These are phyloP conservation scores for Phalaenopsis hybrid DNA, from an alignment of 116 monocot genomes.

Conservation along the genomic window DNA sequence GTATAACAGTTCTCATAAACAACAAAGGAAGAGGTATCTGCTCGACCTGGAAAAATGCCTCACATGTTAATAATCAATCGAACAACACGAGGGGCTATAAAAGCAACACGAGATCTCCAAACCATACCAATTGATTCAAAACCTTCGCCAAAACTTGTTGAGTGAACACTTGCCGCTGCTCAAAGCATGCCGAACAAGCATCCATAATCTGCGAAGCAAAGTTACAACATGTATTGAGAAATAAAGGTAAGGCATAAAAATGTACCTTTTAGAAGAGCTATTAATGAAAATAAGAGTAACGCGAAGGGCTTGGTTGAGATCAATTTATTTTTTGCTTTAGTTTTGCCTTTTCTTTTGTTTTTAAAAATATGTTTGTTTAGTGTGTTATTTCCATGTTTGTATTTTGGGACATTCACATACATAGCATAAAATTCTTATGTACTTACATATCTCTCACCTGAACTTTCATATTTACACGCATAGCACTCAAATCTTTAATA, in stretches of 20 bases:
- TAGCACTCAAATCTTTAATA: too few species aligned
- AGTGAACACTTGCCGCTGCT: slow-evolving; percentile 73
- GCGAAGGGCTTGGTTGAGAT: too few species aligned
- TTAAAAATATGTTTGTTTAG: too few species aligned
- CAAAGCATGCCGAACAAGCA: slow-evolving; percentile 91
- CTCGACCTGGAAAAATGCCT: slow-evolving; percentile 53
- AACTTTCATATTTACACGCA: too few species aligned
- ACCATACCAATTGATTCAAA: slow-evolving; percentile 84
- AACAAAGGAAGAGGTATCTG: slow-evolving; percentile 95
- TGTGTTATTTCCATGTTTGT: too few species aligned
- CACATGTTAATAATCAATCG: not conserved
- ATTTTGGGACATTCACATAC: too few species aligned
- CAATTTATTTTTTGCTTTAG: too few species aligned
- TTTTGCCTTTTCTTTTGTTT: too few species aligned
- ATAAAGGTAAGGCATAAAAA: not conserved
- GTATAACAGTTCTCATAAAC: slow-evolving; percentile 96
- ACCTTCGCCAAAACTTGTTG: slow-evolving; percentile 92
- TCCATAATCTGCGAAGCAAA: slow-evolving; percentile 60
- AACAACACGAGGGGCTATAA: not conserved
- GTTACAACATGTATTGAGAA: not conserved
- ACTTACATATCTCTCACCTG: too few species aligned
- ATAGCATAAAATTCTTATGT: too few species aligned
- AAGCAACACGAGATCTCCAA: slow-evolving; percentile 6
- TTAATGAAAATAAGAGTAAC: not conserved
- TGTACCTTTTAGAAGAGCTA: not conserved